phyloP scores from a whole-genome alignment of 768 basidiomycete genomes.

The Tricholoma terreum region DNA sequence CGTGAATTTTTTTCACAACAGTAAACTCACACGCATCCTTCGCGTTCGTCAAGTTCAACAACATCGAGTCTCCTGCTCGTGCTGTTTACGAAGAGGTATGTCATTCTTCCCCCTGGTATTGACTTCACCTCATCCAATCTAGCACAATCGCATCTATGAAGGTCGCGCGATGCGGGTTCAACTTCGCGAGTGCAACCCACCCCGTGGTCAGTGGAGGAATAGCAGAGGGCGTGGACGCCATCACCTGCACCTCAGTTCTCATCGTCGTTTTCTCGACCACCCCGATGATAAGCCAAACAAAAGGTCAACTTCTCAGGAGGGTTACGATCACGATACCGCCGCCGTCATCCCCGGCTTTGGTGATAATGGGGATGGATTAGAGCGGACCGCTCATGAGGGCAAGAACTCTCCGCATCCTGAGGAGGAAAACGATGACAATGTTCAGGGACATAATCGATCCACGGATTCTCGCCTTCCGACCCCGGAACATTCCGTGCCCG shows the following conservation, averaged over 20 bases:
- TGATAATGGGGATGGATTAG: slow-evolving; percentile 4
- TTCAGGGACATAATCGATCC: slow-evolving; percentile 6
- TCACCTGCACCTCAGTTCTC: slow-evolving; percentile 23
- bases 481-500: slow-evolving; percentile 13
- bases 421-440: background rate
- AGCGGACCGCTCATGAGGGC: slow-evolving; percentile 7
- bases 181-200: slow-evolving; percentile 63
- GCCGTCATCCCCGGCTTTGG: background rate
- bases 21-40: slow-evolving; percentile 67
- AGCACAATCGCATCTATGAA: slow-evolving; percentile 70
- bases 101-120: background rate
- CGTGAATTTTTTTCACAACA: slow-evolving; percentile 19
- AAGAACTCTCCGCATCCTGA: background rate
- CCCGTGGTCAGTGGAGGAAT: slow-evolving; percentile 47
- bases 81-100: slow-evolving; percentile 65
- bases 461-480: slow-evolving; percentile 16
- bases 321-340: background rate
- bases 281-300: slow-evolving; percentile 12
- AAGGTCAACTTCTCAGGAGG: slow-evolving; percentile 8
- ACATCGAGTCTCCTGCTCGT: slow-evolving; percentile 58
- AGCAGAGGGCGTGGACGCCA: slow-evolving; percentile 44
- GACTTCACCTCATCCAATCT: slow-evolving; percentile 5
- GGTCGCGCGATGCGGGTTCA: slow-evolving; percentile 76
- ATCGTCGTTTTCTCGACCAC: slow-evolving; percentile 26
- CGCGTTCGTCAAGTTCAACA: slow-evolving; percentile 73